These are phyloP conservation scores for Aquilaria agallochum DNA, from an alignment of 441 rosid genomes.

Conservation along the genomic window DNA sequence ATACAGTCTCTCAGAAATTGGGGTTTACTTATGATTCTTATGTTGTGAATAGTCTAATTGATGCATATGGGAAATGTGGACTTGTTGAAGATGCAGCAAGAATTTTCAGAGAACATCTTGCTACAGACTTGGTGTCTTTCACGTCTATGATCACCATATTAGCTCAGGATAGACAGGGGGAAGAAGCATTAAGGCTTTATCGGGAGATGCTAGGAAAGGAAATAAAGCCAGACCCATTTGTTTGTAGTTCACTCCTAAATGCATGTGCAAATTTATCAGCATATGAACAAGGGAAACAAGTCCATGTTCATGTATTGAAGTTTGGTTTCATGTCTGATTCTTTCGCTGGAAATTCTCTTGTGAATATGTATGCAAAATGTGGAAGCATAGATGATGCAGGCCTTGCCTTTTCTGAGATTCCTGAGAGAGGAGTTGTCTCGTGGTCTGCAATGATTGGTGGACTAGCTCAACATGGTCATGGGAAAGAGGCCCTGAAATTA, in stretches of 20 bases:
- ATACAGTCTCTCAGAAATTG: conserved; percentile 42
- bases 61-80: conserved; percentile 59
- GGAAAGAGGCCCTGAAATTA: conserved; percentile 45
- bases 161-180: conserved; percentile 62
- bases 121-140: conserved; percentile 44
- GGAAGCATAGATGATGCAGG: conserved; percentile 68
- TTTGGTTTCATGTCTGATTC: conserved; percentile 52
- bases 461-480: conserved; percentile 72
- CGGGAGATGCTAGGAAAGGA: conserved; percentile 39
- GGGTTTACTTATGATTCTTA: conserved; percentile 44
- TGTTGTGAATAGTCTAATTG: conserved; percentile 55
- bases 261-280: conserved; percentile 67
- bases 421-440: conserved; percentile 57
- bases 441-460: conserved; percentile 77
- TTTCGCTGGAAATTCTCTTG: conserved; percentile 67
- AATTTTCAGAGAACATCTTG: conserved; percentile 35
- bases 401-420: conserved; percentile 41
- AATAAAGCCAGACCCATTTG: conserved; percentile 55
- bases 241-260: conserved; percentile 64
- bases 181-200: conserved; percentile 64
- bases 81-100: conserved; percentile 36
- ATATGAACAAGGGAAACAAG: conserved; percentile 74
- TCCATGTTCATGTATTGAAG: conserved; percentile 58
- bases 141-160: conserved; percentile 61
- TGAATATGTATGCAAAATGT: conserved; percentile 70